Conservation (phyloP, 352 stramenopile species). For the Globisporangium polare region DNA sequence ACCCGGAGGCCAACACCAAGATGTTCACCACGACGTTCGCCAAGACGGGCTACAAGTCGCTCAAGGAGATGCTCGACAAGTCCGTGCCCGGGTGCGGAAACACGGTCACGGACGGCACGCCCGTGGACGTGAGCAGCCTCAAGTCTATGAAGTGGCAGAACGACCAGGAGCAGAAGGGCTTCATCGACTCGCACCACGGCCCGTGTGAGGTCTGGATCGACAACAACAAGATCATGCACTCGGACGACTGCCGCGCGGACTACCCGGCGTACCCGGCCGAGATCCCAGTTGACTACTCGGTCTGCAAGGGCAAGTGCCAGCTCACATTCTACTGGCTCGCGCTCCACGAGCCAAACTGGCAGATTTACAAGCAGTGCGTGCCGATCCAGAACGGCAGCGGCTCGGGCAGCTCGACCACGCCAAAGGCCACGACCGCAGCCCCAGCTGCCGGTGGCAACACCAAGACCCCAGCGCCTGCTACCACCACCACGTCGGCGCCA, state of each 20-base stretch:
- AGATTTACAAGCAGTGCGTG: slow-evolving; percentile 51
- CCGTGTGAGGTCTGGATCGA: slow-evolving; percentile 51
- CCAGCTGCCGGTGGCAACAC: slow-evolving; percentile 6
- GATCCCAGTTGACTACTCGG: slow-evolving; percentile 48
- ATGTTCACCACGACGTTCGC: slow-evolving; percentile 8
- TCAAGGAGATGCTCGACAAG: slow-evolving; percentile 33
- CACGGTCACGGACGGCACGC: slow-evolving; percentile 19
- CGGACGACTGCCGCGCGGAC: slow-evolving; percentile 33
- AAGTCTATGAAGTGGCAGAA: slow-evolving; percentile 48
- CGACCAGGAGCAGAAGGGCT: slow-evolving; percentile 34
- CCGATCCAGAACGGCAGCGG: slow-evolving; percentile 27
- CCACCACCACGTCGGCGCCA: neutral
- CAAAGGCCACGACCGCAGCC: slow-evolving; percentile 9
- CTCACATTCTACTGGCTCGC: slow-evolving; percentile 66
- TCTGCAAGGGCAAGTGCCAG: slow-evolving; percentile 40
- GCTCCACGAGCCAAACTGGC: slow-evolving; percentile 46
- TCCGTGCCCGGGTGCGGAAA: slow-evolving; percentile 23
- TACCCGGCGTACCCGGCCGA: slow-evolving; percentile 40
- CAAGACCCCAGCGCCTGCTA: slow-evolving; percentile 3
- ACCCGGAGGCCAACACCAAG: slow-evolving; percentile 12
- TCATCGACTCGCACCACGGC: slow-evolving; percentile 38
- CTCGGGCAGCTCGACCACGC: slow-evolving; percentile 2
- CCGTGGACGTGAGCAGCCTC: slow-evolving; percentile 31
- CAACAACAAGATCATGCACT: slow-evolving; percentile 30
- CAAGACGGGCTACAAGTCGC: slow-evolving; percentile 16